Conservation (phyloP, 768 basidiomycete species). For the Xerocomellus intermedius region DNA sequence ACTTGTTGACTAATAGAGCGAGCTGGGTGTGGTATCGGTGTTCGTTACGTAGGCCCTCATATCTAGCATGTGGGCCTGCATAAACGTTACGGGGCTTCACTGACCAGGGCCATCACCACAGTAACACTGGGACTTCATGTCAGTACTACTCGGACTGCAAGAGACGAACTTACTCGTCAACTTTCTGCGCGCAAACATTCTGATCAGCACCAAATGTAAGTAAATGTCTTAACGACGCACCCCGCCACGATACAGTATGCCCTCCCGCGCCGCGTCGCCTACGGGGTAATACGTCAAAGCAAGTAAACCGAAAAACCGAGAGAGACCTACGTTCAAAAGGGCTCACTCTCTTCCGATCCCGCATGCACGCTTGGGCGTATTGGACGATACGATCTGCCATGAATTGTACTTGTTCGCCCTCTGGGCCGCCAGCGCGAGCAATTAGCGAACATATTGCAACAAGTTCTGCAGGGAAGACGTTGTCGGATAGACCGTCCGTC, state of each 20-base stretch:
- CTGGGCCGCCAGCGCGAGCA: constrained; percentile 52
- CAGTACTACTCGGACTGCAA: constrained; percentile 5
- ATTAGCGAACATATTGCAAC: constrained; percentile 67
- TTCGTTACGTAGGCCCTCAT: background rate
- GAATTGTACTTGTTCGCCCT: constrained; percentile 60
- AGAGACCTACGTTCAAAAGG: constrained; percentile 67
- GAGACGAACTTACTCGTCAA: constrained; percentile 65
- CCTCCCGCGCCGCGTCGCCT: constrained; percentile 67
- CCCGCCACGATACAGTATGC: constrained; percentile 66
- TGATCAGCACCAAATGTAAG: constrained; percentile 6
- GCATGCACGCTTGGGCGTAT: constrained; percentile 71
- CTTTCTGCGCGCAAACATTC: constrained; percentile 50
- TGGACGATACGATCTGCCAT: constrained; percentile 74
- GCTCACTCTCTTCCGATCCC: constrained; percentile 57
- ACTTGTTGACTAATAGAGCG: background rate
- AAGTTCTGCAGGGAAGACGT: constrained; percentile 67
- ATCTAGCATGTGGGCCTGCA: background rate
- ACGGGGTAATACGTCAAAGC: constrained; percentile 5
- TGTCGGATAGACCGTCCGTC: constrained; percentile 59
- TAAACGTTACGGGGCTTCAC: constrained; percentile 49
- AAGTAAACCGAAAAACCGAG: background rate
- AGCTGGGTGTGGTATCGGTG: background rate
- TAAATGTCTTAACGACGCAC: constrained; percentile 45
- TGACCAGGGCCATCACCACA: constrained; percentile 64
- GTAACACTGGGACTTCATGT: constrained; percentile 52